Conservation (phyloP, 441 rosid species). For the Erodium chrysanthum region DNA sequence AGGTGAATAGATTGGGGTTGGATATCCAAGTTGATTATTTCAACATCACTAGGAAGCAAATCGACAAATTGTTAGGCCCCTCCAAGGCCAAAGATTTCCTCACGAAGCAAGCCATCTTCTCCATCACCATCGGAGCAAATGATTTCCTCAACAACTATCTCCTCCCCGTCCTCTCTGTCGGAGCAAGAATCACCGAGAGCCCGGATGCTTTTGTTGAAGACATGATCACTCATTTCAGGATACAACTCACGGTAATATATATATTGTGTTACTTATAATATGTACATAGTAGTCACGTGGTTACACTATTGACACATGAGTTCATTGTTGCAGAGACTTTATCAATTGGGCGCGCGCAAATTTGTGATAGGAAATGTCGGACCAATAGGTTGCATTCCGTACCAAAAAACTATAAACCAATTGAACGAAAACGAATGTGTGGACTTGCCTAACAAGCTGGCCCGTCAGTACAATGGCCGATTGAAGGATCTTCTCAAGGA, state of each 20-base stretch:
- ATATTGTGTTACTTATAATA: too few species aligned
- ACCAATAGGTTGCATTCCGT: conserved; percentile 81
- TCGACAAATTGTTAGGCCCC: conserved; percentile 50
- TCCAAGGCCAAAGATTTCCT: conserved; percentile 55
- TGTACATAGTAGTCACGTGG: conserved; percentile 23
- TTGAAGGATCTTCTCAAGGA: conserved; percentile 45
- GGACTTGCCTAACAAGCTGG: conserved; percentile 61
- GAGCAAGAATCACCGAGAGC: conserved; percentile 45
- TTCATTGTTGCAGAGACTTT: conserved; percentile 51
- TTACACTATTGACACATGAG: neutral
- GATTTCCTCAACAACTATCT: conserved; percentile 84
- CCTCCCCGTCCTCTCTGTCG: conserved; percentile 65
- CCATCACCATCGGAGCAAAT: conserved; percentile 75
- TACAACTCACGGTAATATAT: conserved; percentile 51
- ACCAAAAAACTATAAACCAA: conserved; percentile 63
- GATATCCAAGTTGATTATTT: conserved; percentile 73
- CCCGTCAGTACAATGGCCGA: conserved; percentile 49
- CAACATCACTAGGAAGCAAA: conserved; percentile 59
- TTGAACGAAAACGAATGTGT: conserved; percentile 52
- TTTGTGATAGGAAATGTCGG: conserved; percentile 74
- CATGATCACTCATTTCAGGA: conserved; percentile 47
- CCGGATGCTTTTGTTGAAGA: conserved; percentile 60
- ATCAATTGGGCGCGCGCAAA: conserved; percentile 66
- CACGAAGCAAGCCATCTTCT: conserved; percentile 55
- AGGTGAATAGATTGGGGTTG: conserved; percentile 77